Evolutionary conservation across 2,329 filamentous ascomycete genomes (phyloP).

Genomic region (Polytolypa hystricis): DNA sequence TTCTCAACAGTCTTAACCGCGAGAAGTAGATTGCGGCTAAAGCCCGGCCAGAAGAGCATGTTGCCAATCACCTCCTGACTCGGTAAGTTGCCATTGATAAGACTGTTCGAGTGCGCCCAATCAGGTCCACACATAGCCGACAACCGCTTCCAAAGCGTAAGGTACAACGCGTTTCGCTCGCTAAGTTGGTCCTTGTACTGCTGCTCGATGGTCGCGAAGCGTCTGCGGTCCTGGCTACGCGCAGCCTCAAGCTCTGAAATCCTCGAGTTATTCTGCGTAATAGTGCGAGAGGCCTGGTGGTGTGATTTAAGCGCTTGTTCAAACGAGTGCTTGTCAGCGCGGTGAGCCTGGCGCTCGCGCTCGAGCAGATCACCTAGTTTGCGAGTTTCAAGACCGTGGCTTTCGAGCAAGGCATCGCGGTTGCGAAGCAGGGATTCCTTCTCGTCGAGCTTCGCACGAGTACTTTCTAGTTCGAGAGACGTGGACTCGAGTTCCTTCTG

Average conservation of each 20-base stretch:
- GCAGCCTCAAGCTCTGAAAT: constrained; percentile 78
- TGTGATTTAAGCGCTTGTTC: constrained; percentile 83
- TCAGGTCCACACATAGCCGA: constrained; percentile 78
- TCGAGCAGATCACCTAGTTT: constrained; percentile 81
- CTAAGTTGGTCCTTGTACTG: constrained; percentile 75
- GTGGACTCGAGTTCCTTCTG: constrained; percentile 81
- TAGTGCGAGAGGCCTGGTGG: constrained; percentile 73
- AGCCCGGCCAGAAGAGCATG: constrained; percentile 64
- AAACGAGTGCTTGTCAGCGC: constrained; percentile 76
- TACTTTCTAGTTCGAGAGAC: constrained; percentile 66
- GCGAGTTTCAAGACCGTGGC: constrained; percentile 72
- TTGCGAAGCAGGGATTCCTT: constrained; percentile 85
- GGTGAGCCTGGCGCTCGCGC: constrained; percentile 74
- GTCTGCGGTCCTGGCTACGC: constrained; percentile 65
- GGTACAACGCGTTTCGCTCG: constrained; percentile 79
- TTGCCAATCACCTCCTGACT: constrained; percentile 76
- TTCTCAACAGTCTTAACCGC: constrained; percentile 81
- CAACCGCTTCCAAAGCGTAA: constrained; percentile 82
- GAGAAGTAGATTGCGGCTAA: constrained; percentile 77
- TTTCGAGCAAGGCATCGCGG: constrained; percentile 78
- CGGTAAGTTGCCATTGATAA: constrained; percentile 79
- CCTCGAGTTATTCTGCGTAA: constrained; percentile 72
- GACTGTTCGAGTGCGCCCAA: constrained; percentile 80
- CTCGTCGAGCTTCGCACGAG: constrained; percentile 68
- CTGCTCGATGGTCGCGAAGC: constrained; percentile 62